Percentiles rank a stretch among this genome's conserved stretches.
Conservation (phyloP, 257 asterid genomes). For the Solanum piurae region DNA sequence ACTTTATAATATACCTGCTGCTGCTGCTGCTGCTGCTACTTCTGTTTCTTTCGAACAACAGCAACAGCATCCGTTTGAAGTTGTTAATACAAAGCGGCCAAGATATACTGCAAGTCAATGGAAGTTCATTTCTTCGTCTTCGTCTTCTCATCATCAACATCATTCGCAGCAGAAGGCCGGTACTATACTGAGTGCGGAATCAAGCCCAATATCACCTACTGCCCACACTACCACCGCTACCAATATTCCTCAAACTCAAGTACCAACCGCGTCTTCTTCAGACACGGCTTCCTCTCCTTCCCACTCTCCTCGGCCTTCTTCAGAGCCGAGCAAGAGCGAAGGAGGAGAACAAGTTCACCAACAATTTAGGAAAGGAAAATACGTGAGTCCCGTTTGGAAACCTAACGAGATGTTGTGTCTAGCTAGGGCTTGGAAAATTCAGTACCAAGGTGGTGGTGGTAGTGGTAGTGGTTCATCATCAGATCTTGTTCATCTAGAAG, state of each 20-base stretch:
- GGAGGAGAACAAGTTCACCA: conserved; percentile 16
- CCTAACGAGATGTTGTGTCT: conserved; percentile 46
- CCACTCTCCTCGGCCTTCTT: conserved; percentile 25
- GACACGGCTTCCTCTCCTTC: conserved; percentile 31
- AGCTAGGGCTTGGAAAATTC: conserved; percentile 42
- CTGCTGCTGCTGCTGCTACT: neutral
- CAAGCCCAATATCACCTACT: conserved; percentile 23
- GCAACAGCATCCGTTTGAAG: conserved; percentile 11
- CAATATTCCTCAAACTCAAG: conserved; percentile 1
- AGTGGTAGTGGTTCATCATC: conserved; percentile 2
- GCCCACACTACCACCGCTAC: neutral
- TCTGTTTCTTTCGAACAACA: conserved; percentile 12
- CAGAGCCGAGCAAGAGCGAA: conserved; percentile 12
- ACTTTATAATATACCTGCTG: neutral
- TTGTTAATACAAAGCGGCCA: conserved; percentile 25
- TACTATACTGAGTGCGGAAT: conserved; percentile 11
- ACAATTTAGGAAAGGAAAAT: conserved; percentile 35
- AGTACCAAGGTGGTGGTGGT: conserved; percentile 18
- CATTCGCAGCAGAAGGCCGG: neutral
- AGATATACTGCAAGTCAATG: conserved; percentile 30
- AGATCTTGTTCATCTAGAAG: neutral
- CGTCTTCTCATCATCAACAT: conserved; percentile 14
- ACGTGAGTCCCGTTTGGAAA: conserved; percentile 46
- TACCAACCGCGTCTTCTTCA: conserved; percentile 23
- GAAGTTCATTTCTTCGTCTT: conserved; percentile 22